Base-by-base conservation (phyloP, 805 yeast species). In the Sugiyamaella lignohabitans region DNA sequence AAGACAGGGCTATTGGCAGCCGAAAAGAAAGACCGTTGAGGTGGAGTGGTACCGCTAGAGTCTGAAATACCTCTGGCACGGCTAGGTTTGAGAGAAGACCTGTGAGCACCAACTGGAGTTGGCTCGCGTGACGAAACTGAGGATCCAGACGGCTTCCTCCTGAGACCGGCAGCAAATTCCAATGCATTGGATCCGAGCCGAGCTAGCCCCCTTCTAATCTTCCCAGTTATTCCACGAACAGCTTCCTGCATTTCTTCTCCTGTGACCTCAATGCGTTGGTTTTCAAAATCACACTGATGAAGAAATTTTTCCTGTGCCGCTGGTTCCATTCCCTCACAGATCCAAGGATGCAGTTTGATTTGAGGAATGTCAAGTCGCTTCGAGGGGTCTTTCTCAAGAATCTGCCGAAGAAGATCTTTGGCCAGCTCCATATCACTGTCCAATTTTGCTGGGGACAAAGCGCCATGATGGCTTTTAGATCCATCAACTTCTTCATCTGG, bases 261-360 rank as follows among this genome's bases (percentile, higher is more conserved):
- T 2, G 82, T 72, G 5, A 84, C 81, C 32, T 75, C 74, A 43
- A 82, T 79, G 67, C 64, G 56, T 24, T 58, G 61, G 36, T 55
- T 56, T 36, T 62, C 61, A 30, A 55, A 53, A 11, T 14, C 10
- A 38, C 29, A 19, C 38, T 53, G 54, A 36, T 57, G 54, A 44
- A 60, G 27, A 53, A 68, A 64, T 48, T 63, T 59, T 40, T 56
- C 60, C 46, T 56, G 50, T 39, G 55, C 50, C 8, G 54, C 57
- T 6, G 55, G 49, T 4, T 65, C 53, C 51, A 77, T 59, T 40
- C 71, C 76, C 57, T 71, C 69, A 23, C 71, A 53, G 1, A 76
- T 66, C 67, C 94, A 88, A 1, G 87, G 84, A 64, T 91, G 96
- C 5, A 64, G 63, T 63, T 87, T 88, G 47, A 88, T 82, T 22